Base-by-base conservation (phyloP, 176 grass and related monocot species). In the Hsuehochloa calcarea region DNA sequence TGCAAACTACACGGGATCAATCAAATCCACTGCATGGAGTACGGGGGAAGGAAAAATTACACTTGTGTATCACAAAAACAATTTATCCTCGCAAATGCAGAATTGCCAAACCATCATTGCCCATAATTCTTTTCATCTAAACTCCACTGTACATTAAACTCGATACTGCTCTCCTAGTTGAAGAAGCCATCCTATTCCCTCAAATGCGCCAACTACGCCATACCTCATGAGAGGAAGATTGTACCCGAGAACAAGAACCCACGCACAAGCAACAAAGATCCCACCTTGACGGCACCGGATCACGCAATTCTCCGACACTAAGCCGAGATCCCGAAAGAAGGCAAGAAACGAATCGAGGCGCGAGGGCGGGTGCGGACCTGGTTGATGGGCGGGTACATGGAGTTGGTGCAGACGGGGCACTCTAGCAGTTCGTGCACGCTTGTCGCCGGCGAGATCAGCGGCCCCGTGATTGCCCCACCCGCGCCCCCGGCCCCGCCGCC, bases 361-460 rank as follows among this genome's bases (percentile, higher is more conserved):
- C 5, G n/a, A 43, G 35, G 3, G 31, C 84, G 55, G 7, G 90
- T 88, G 92, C 92, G 92, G 68, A 90, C 89, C 89, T 90, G 89
- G 74, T 90, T 85, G 75, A 90, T 90, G 40, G 89, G 89, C 61
- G 89, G 89, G 80, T 84, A 87, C 89, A 90, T 90, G 80, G 89
- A 90, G 75, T 90, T 90, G 43, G 85, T 87, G 89, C 89, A 90
- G 80, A 90, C 89, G 43, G 89, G 89, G 75, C 89, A 90, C 75
- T 90, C 89, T 34, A 90, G 89, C 68, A 90, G 75, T 75, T 90
- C 89, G 80, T 90, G 89, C 41, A 90, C 89, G 89, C 89, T 84
- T 51, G 89, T 83, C 31, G 89, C 80, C 40, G 89, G 85, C 20
- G 94, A 88, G 73, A 97, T 97, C 43, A 92, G 92, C 52, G 94